Percentiles rank a stretch among this genome's conserved stretches.
Conservation (phyloP, 139 green algal species). For the Tetraselmis chui region DNA sequence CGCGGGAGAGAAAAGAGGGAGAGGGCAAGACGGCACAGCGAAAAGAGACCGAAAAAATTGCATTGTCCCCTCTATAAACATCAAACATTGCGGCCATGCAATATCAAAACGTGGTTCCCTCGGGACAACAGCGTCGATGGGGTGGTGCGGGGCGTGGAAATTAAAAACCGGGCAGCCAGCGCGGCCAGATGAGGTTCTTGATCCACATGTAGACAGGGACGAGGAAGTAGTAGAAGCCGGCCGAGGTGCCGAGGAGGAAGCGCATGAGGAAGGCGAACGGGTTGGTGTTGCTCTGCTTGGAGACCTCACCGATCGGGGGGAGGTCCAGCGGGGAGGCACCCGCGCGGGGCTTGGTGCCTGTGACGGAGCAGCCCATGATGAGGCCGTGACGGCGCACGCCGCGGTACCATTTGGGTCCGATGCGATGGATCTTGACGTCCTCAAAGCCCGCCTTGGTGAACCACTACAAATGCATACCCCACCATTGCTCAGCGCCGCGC, state of each 20-base stretch:
- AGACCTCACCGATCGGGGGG: slow-evolving; percentile 58
- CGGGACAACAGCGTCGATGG: too few species aligned
- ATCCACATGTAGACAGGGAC: slow-evolving; percentile 77
- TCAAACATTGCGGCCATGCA: too few species aligned
- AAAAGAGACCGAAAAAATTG: too few species aligned
- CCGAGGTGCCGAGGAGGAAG: slow-evolving; percentile 50
- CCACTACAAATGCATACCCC: slow-evolving; percentile 52
- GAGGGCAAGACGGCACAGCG: too few species aligned
- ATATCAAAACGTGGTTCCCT: too few species aligned
- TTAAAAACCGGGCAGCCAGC: neutral
- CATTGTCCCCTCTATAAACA: too few species aligned
- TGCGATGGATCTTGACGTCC: slow-evolving; percentile 87
- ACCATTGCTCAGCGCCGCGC: too few species aligned
- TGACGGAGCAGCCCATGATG: slow-evolving; percentile 97
- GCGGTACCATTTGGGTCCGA: slow-evolving; percentile 92
- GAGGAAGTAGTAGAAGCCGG: slow-evolving; percentile 86
- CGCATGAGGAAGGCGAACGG: slow-evolving; percentile 55
- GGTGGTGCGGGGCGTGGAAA: neutral
- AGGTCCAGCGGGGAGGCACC: slow-evolving; percentile 67
- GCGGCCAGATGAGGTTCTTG: slow-evolving; percentile 79
- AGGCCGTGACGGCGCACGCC: slow-evolving; percentile 84
- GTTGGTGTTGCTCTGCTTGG: slow-evolving; percentile 47
- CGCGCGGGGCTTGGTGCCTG: slow-evolving; percentile 71
- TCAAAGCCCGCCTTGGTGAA: slow-evolving; percentile 85
- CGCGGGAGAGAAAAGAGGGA: too few species aligned